Evolutionary conservation across 2,329 filamentous ascomycete genomes (phyloP).

Genomic region (Pleoardoris graminearum): DNA sequence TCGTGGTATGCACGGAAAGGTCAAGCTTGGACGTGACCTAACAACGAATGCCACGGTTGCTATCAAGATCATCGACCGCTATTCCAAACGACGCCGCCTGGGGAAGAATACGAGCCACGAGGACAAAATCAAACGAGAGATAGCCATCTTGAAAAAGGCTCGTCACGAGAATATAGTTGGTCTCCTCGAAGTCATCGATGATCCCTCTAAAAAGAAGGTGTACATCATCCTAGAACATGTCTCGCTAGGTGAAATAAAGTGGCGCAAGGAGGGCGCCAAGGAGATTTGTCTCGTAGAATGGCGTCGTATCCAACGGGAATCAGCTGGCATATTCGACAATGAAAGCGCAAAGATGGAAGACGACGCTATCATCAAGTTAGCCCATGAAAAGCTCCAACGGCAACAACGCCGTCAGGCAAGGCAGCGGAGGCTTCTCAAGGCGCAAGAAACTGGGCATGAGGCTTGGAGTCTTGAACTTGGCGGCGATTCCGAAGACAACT

Average conservation of each 20-base stretch:
- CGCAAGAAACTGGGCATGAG: slow-evolving; percentile 55
- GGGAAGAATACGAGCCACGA: slow-evolving; percentile 72
- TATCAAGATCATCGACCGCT: slow-evolving; percentile 97
- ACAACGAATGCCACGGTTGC: slow-evolving; percentile 79
- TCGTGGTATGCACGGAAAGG: slow-evolving; percentile 94
- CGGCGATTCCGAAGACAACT: slow-evolving; percentile 60
- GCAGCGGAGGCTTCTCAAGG: slow-evolving; percentile 41
- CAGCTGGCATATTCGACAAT: slow-evolving; percentile 52
- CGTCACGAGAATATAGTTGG: slow-evolving; percentile 96
- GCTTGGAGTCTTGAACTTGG: slow-evolving; percentile 87
- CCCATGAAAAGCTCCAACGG: slow-evolving; percentile 48
- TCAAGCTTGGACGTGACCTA: slow-evolving; percentile 87
- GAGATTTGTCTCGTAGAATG: slow-evolving; percentile 85
- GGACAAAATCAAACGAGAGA: slow-evolving; percentile 90
- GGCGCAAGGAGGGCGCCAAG: slow-evolving; percentile 85
- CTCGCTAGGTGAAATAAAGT: slow-evolving; percentile 89
- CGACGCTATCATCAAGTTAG: slow-evolving; percentile 44
- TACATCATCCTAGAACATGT: slow-evolving; percentile 98
- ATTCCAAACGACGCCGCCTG: slow-evolving; percentile 90
- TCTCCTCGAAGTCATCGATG: slow-evolving; percentile 94
- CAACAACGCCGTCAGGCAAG: slow-evolving; percentile 45
- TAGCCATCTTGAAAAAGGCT: slow-evolving; percentile 97
- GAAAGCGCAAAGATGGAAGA: slow-evolving; percentile 50
- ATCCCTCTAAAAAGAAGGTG: slow-evolving; percentile 94
- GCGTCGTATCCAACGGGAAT: slow-evolving; percentile 74